These are phyloP conservation scores for Wickerhamiella infanticola DNA, from an alignment of 1,139 yeast genomes.

Conservation along the genomic window DNA sequence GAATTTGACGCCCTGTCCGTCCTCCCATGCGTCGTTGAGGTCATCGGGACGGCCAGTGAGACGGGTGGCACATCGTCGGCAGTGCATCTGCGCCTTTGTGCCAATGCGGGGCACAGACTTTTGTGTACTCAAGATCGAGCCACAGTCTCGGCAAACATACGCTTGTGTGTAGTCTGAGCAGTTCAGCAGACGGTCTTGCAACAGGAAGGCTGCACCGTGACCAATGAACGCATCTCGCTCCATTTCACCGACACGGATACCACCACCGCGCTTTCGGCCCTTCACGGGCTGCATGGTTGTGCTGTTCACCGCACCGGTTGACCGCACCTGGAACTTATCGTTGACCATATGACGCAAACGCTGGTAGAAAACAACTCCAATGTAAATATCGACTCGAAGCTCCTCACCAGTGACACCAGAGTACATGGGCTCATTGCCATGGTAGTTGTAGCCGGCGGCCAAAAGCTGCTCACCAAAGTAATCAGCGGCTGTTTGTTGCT, in stretches of 20 bases:
- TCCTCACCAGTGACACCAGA: slow-evolving; percentile 99
- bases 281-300: slow-evolving; percentile 98
- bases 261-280: slow-evolving; percentile 98
- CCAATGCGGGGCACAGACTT: slow-evolving; percentile 86
- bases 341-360: slow-evolving; percentile 98
- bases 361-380: slow-evolving; percentile 95
- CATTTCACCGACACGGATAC: slow-evolving; percentile 99
- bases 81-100: slow-evolving; percentile 56
- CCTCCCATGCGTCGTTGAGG: slow-evolving; percentile 83
- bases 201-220: slow-evolving; percentile 92
- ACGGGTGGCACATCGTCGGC: slow-evolving; percentile 79
- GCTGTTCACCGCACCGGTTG: slow-evolving; percentile 95
- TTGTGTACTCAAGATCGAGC: slow-evolving; percentile 80
- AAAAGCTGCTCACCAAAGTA: slow-evolving; percentile 86
- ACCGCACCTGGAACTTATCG: slow-evolving; percentile 97
- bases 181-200: slow-evolving; percentile 89
- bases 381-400: slow-evolving; percentile 83
- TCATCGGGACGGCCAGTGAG: slow-evolving; percentile 31
- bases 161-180: slow-evolving; percentile 94
- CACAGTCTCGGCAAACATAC: slow-evolving; percentile 81
- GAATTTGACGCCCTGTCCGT: slow-evolving; percentile 83
- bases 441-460: slow-evolving; percentile 86
- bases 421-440: slow-evolving; percentile 98
- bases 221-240: slow-evolving; percentile 98
- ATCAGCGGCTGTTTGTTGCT: slow-evolving; percentile 91